Evolutionary conservation across 2,329 filamentous ascomycete species (phyloP).

Genomic region (Aspergillus terreus): DNA sequence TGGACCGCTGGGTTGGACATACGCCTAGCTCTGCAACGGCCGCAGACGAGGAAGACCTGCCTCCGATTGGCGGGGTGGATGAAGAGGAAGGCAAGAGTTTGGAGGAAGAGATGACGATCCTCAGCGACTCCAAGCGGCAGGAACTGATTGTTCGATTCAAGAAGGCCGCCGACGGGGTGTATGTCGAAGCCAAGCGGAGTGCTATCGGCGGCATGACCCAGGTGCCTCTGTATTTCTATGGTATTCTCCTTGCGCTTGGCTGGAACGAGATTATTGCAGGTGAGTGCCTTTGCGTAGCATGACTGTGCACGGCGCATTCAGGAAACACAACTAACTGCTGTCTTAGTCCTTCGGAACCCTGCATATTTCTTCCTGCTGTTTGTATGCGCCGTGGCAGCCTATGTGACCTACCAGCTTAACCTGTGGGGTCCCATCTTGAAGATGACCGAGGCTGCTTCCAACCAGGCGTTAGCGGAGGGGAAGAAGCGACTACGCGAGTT

Average conservation of each 20-base stretch:
- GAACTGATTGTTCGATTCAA: slow-evolving; percentile 94
- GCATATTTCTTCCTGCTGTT: slow-evolving; percentile 88
- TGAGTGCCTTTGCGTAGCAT: slow-evolving; percentile 46
- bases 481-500: slow-evolving; percentile 90
- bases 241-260: slow-evolving; percentile 80
- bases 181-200: slow-evolving; percentile 94
- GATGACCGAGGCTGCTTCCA: slow-evolving; percentile 84
- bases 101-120: slow-evolving; percentile 94
- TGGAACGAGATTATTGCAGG: slow-evolving; percentile 98
- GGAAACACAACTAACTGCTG: background rate
- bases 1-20: slow-evolving; percentile 76
- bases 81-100: slow-evolving; percentile 91
- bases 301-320: background rate
- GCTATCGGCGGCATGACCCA: slow-evolving; percentile 94
- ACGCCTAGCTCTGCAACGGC: slow-evolving; percentile 70
- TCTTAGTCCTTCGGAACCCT: slow-evolving; percentile 82
- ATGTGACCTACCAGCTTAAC: slow-evolving; percentile 89
- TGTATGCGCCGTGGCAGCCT: slow-evolving; percentile 70
- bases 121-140: slow-evolving; percentile 83
- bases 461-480: slow-evolving; percentile 83
- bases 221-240: slow-evolving; percentile 93
- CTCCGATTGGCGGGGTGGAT: slow-evolving; percentile 88
- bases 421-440: slow-evolving; percentile 93
- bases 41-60: slow-evolving; percentile 84
- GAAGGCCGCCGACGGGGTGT: slow-evolving; percentile 96